These are phyloP conservation scores for Achaetomiella virescens DNA, from an alignment of 495 filamentous ascomycete species.

Conservation along the genomic window DNA sequence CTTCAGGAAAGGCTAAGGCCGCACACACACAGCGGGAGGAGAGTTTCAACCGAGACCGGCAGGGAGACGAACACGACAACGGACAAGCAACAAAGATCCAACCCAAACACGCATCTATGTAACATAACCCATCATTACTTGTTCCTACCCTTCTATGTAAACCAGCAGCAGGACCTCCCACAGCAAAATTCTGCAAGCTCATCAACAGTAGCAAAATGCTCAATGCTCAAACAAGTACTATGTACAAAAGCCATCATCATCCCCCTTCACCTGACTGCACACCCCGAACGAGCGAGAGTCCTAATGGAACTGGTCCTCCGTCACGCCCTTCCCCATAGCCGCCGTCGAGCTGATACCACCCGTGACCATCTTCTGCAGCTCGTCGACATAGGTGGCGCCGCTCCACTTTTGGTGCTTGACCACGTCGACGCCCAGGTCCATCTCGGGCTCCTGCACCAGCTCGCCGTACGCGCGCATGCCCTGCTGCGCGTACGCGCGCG, in stretches of 20 bases:
- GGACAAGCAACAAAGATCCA: too few relatives aligned
- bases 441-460: conserved; percentile 95
- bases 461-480: conserved; percentile 98
- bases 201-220: too few relatives aligned
- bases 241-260: neutral
- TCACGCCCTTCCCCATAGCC: conserved; percentile 96
- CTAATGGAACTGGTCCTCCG: conserved; percentile 86
- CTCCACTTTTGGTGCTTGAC: conserved; percentile 99
- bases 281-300: too few relatives aligned
- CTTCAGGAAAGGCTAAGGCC: too few relatives aligned
- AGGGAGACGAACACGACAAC: too few relatives aligned
- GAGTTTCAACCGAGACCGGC: too few relatives aligned
- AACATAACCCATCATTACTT: too few relatives aligned
- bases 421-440: conserved; percentile 81
- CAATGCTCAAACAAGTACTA: neutral
- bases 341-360: conserved; percentile 86
- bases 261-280: neutral
- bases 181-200: too few relatives aligned
- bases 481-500: conserved; percentile 67
- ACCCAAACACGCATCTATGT: too few relatives aligned
- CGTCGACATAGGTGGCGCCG: conserved; percentile 89
- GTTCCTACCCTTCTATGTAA: too few relatives aligned
- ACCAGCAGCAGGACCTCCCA: too few relatives aligned
- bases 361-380: conserved; percentile 92
- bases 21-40: too few relatives aligned